A percentile compares a stretch with the other conserved stretches of the same genome.
These are phyloP conservation scores for Rusavskia elegans DNA, from an alignment of 495 filamentous ascomycete genomes.

Conservation along the genomic window DNA sequence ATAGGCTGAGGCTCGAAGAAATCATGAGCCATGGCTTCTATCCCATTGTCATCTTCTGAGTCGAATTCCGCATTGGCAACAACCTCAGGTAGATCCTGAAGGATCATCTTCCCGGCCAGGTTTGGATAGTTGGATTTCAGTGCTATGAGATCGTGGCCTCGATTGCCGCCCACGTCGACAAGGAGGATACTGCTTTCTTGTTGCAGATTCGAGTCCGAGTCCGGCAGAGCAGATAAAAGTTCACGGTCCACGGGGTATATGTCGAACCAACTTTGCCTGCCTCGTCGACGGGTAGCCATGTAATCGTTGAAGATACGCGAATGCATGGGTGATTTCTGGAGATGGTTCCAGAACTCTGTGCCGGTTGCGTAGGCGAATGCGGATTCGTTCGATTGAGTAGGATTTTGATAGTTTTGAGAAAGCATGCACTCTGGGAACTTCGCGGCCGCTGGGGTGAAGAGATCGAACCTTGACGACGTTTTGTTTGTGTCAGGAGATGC, in stretches of 20 bases:
- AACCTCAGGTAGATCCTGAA: constrained; percentile 13
- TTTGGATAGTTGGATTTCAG: constrained; percentile 16
- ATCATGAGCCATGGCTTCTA: constrained; percentile 14
- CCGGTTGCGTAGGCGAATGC: background rate
- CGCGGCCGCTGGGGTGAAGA: background rate
- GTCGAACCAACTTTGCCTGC: constrained; percentile 23
- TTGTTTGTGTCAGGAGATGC: too few relatives aligned
- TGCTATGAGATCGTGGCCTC: constrained; percentile 10
- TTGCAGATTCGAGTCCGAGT: constrained; percentile 9
- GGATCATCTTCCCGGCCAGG: constrained; percentile 8
- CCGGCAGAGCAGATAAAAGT: constrained; percentile 6
- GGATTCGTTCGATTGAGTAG: background rate
- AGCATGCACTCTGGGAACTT: background rate
- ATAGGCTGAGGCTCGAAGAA: constrained; percentile 20
- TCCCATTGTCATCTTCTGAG: background rate
- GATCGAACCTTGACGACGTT: background rate
- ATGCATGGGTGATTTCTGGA: background rate
- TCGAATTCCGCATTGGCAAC: background rate
- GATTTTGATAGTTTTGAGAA: background rate
- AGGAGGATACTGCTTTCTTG: constrained; percentile 14
- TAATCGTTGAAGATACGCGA: background rate
- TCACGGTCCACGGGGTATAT: constrained; percentile 20
- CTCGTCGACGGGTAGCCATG: constrained; percentile 12
- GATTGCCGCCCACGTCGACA: constrained; percentile 14
- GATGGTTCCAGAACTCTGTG: background rate